Evolutionary conservation across 1,284 basidiomycete species (phyloP).

Genomic region (Heterobasidion irregulare): DNA sequence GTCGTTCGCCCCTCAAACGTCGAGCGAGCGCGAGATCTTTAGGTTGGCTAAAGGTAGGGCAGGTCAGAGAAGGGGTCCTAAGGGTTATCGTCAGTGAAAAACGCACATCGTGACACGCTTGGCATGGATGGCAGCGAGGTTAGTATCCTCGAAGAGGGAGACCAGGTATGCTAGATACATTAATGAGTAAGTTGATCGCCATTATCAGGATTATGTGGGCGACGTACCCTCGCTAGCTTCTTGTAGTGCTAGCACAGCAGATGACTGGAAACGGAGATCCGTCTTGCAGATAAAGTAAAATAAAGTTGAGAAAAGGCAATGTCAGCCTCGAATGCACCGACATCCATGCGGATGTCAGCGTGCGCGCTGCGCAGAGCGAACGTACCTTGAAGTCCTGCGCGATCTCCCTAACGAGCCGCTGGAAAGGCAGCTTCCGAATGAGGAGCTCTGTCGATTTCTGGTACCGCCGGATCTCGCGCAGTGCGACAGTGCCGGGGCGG

Average conservation of each 20-base stretch:
- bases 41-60: constrained; percentile 15
- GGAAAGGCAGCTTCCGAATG: constrained; percentile 5
- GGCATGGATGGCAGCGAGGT: constrained; percentile 22
- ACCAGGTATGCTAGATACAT: constrained; percentile 43
- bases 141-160: constrained; percentile 47
- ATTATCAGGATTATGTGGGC: not conserved
- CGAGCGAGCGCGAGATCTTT: constrained; percentile 53
- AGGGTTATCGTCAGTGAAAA: too few relatives aligned
- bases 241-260: constrained; percentile 52
- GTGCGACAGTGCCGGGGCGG: constrained; percentile 3
- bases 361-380: not conserved
- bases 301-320: not conserved
- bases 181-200: not conserved
- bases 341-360: too few relatives aligned
- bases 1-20: constrained; percentile 36
- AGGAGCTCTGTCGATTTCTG: constrained; percentile 4
- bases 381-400: constrained; percentile 3
- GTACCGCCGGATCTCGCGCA: constrained; percentile 4
- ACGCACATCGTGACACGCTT: constrained; percentile 1
- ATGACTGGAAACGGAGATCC: constrained; percentile 58
- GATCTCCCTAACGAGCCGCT: constrained; percentile 4
- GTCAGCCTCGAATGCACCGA: too few relatives aligned
- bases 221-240: constrained; percentile 38
- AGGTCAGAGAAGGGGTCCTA: not conserved
- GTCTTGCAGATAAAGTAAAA: constrained; percentile 7